These are phyloP conservation scores for Trichosporon coremiiforme DNA, from an alignment of 1,284 basidiomycete species.

Conservation along the genomic window DNA sequence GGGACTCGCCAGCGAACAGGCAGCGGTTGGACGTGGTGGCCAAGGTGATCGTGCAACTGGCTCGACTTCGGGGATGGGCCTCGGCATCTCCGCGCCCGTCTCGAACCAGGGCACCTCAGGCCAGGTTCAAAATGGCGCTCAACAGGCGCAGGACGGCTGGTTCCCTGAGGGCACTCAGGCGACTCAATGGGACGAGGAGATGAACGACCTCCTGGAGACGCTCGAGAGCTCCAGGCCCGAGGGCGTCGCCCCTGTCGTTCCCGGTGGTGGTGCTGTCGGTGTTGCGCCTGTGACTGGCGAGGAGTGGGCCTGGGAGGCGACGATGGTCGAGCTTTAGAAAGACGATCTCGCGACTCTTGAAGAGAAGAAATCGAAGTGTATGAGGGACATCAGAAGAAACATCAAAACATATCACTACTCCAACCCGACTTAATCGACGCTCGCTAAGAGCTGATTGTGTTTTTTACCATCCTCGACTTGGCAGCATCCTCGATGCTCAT, in stretches of 20 bases:
- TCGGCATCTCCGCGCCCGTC: conserved; percentile 28
- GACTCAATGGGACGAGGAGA: conserved; percentile 36
- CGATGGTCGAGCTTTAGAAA: conserved; percentile 29
- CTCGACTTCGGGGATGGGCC: conserved; percentile 45
- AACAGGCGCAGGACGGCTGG: conserved; percentile 28
- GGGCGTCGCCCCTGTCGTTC: conserved; percentile 26
- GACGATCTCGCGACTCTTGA: not conserved
- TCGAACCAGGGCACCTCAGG: conserved; percentile 20
- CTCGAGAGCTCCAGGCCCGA: conserved; percentile 30
- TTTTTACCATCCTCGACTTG: conserved; percentile 14
- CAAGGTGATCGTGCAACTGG: conserved; percentile 48
- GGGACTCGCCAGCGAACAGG: conserved; percentile 39
- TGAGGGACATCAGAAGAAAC: conserved; percentile 20
- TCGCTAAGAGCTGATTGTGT: conserved; percentile 10
- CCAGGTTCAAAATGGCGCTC: conserved; percentile 13
- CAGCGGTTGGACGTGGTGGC: conserved; percentile 43
- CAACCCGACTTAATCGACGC: conserved; percentile 18
- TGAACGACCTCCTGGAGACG: conserved; percentile 36
- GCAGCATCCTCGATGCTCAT: conserved; percentile 15
- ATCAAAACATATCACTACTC: conserved; percentile 19
- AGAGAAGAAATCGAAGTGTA: conserved; percentile 3
- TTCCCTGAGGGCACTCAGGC: conserved; percentile 32
- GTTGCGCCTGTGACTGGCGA: conserved; percentile 22
- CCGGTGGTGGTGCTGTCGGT: conserved; percentile 21
- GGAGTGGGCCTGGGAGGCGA: conserved; percentile 35